These are phyloP conservation scores for Podosphaera xanthii DNA, from an alignment of 2,329 filamentous ascomycete genomes.

Conservation along the genomic window DNA sequence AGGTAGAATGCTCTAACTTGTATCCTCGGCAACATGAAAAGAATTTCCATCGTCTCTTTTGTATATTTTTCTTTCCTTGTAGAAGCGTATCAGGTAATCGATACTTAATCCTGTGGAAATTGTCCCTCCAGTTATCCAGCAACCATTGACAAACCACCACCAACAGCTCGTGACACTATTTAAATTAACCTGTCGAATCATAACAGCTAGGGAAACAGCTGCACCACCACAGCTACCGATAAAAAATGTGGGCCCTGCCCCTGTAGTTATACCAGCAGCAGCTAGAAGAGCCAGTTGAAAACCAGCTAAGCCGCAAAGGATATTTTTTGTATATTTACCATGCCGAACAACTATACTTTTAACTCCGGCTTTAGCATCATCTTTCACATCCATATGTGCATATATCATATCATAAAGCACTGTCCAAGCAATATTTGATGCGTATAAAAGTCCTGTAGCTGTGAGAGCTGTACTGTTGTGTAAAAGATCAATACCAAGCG, in stretches of 20 bases:
- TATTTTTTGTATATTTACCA: slow-evolving; percentile 51
- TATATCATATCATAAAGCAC: slow-evolving; percentile 85
- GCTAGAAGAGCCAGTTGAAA: slow-evolving; percentile 47
- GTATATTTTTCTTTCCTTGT: not conserved
- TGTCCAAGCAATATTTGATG: slow-evolving; percentile 67
- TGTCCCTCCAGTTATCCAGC: slow-evolving; percentile 41
- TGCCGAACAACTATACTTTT: slow-evolving; percentile 72
- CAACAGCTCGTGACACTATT: slow-evolving; percentile 45
- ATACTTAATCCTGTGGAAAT: slow-evolving; percentile 33
- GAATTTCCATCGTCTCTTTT: not conserved
- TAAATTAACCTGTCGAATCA: slow-evolving; percentile 45
- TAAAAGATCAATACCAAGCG: slow-evolving; percentile 55
- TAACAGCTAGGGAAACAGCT: slow-evolving; percentile 33
- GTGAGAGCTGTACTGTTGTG: slow-evolving; percentile 35
- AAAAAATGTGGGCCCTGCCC: slow-evolving; percentile 48
- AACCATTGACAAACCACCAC: slow-evolving; percentile 58
- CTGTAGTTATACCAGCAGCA: slow-evolving; percentile 42
- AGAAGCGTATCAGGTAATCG: slow-evolving; percentile 34
- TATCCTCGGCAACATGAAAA: too few relatives aligned
- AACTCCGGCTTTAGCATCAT: slow-evolving; percentile 68
- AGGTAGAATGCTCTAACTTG: too few relatives aligned
- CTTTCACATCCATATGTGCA: slow-evolving; percentile 74
- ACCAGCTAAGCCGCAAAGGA: slow-evolving; percentile 46
- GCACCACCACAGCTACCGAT: slow-evolving; percentile 43
- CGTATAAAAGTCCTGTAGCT: slow-evolving; percentile 47